Base-by-base conservation (phyloP, 2,329 filamentous ascomycete genomes). In the Talaromyces verruculosus region DNA sequence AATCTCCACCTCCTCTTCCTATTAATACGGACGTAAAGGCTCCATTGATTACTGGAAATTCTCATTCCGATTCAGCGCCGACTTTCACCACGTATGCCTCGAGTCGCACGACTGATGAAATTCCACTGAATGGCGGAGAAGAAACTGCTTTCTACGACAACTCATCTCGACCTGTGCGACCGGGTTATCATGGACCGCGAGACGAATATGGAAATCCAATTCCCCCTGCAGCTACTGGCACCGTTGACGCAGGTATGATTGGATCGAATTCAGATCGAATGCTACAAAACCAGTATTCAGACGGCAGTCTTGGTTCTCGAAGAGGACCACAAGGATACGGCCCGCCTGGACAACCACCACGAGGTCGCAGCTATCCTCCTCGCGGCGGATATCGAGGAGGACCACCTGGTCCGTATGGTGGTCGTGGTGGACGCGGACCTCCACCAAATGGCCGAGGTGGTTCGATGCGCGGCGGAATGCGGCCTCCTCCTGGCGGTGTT, bases 21-120 rank as follows among this genome's bases (percentile, higher is more conserved):
- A 75, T 86, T 65, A 80, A 78, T 58, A 75, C 76, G 3, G 82
- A 83, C 68, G 85, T 88, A 7, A 87, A 87, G 22, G 79, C 85
- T 88, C 8, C 79, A 85, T 79, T 85, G 55, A 77, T 87, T 25
- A 85, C 85, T 83, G 47, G 84, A 87, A 39, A 84, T 79, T 5
- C 41, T 2, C 62, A 67, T 11, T 80, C 83, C 8, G 79, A 83
- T 61, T 82, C 81, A 33, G 75, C 78, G 2, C 80, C 83, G 13
- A 81, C 82, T 13, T 88, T 83, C 69, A 77, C 80, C 17, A 77
- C 79, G 0, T 82, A 80, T 69, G 74, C 74, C 25, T 72, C 74
- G 0, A 70, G 71, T 17, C 55, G 61, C 17, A 37, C 37, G 3
- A 58, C 61, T 13, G 63, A 61, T n/a, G 65, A 67, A 10, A 37